Conservation (phyloP, 1,139 yeast genomes). For the Blastobotrys malaysiensis region DNA sequence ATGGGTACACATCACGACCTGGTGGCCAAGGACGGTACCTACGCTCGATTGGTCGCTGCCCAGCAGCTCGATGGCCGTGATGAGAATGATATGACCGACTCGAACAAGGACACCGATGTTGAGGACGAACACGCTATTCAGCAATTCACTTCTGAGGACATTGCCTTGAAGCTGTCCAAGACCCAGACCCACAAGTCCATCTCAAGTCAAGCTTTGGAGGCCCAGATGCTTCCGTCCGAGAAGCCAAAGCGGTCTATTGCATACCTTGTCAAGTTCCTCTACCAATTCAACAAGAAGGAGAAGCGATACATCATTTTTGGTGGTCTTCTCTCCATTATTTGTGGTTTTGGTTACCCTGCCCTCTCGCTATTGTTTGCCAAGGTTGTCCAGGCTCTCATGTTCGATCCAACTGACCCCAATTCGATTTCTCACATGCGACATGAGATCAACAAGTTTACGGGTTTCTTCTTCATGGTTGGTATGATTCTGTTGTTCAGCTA, state of each 20-base stretch:
- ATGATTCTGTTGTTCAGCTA: conserved; percentile 32
- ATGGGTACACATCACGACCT: conserved; percentile 40
- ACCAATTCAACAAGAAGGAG: conserved; percentile 27
- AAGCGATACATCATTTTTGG: conserved; percentile 31
- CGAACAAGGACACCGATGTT: conserved; percentile 9
- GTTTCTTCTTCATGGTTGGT: conserved; percentile 39
- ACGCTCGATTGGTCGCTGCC: conserved; percentile 20
- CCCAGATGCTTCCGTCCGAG: conserved; percentile 3
- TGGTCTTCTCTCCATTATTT: conserved; percentile 27
- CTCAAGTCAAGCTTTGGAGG: conserved; percentile 11
- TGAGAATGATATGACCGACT: conserved; percentile 26
- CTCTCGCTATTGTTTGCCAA: conserved; percentile 37
- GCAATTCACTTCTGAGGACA: not conserved
- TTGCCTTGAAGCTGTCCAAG: conserved; percentile 8
- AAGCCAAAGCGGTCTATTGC: conserved; percentile 13
- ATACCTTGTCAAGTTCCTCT: conserved; percentile 20
- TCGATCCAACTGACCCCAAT: conserved; percentile 25
- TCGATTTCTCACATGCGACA: conserved; percentile 32
- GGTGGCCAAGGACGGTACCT: conserved; percentile 30
- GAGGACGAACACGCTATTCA: conserved; percentile 1
- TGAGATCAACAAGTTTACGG: conserved; percentile 34
- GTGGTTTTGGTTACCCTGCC: conserved; percentile 40
- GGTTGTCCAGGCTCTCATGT: conserved; percentile 35
- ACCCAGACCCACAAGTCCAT: conserved; percentile 10
- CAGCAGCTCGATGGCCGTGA: conserved; percentile 24